Evolutionary conservation across 176 grass and related monocot genomes (phyloP).

Genomic region (Rhynchospora breviuscula): DNA sequence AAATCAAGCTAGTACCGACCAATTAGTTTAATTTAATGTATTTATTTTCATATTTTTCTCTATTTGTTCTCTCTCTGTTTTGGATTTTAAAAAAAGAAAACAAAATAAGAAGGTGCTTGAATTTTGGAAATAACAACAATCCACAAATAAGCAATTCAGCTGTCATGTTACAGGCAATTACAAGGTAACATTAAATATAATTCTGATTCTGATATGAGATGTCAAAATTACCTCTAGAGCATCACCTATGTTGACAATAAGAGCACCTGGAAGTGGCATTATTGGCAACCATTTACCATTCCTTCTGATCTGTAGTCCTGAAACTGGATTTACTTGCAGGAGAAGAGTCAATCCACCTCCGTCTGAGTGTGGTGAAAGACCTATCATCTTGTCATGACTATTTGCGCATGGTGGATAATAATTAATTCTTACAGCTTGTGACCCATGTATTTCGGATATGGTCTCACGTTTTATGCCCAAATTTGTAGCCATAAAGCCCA

Average conservation of each 20-base stretch:
- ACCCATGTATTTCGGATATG: constrained; percentile 20
- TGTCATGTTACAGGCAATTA: not conserved
- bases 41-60: too few relatives aligned
- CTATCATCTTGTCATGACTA: constrained; percentile 40
- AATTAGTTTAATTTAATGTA: too few relatives aligned
- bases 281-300: constrained; percentile 46
- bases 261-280: constrained; percentile 23
- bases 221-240: constrained; percentile 40
- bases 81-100: too few relatives aligned
- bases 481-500: constrained; percentile 29
- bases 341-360: constrained; percentile 42
- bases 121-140: too few relatives aligned
- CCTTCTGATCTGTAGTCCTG: constrained; percentile 57
- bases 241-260: constrained; percentile 45
- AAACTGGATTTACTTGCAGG: constrained; percentile 44
- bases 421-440: constrained; percentile 38
- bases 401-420: constrained; percentile 55
- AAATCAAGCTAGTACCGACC: too few relatives aligned
- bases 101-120: too few relatives aligned
- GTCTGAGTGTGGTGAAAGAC: constrained; percentile 57
- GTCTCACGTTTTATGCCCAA: constrained; percentile 17
- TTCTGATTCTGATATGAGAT: not conserved
- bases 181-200: not conserved
- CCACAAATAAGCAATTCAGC: not conserved
- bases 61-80: too few relatives aligned